A percentile compares a stretch with the other conserved stretches of the same genome.
These are phyloP conservation scores for Ormosia emarginata DNA, from an alignment of 306 rosid species.

Conservation along the genomic window DNA sequence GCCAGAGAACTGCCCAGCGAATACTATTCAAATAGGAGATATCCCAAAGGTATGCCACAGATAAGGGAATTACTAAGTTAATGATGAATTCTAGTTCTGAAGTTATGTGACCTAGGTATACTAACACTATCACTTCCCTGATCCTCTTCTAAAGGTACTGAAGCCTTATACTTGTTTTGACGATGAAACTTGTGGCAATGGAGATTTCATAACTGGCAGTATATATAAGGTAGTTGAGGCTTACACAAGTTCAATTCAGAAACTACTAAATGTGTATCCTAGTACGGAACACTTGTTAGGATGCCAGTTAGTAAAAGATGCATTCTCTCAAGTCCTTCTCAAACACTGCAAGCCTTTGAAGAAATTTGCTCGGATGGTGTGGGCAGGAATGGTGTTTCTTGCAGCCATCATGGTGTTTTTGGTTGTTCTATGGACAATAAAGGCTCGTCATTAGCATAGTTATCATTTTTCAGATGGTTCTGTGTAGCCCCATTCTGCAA, in stretches of 20 bases:
- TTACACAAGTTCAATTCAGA: conserved; percentile 56
- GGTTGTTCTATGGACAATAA: conserved; percentile 46
- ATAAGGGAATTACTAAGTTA: background rate
- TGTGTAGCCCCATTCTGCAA: conserved; percentile 19
- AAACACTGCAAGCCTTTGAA: conserved; percentile 65
- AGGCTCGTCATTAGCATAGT: conserved; percentile 18
- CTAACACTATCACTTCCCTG: background rate
- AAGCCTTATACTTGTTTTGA: conserved; percentile 41
- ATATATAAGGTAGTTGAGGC: conserved; percentile 34
- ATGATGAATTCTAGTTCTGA: background rate
- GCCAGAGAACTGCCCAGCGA: conserved; percentile 49
- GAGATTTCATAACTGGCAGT: conserved; percentile 16
- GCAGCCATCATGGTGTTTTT: conserved; percentile 41
- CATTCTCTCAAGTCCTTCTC: conserved; percentile 46
- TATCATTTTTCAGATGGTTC: conserved; percentile 21
- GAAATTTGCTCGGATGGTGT: conserved; percentile 39
- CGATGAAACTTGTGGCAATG: conserved; percentile 32
- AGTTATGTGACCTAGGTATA: background rate
- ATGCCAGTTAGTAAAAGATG: conserved; percentile 59
- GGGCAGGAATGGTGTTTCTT: conserved; percentile 42
- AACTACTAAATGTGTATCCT: conserved; percentile 53
- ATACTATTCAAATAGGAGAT: conserved; percentile 52
- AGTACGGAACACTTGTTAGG: conserved; percentile 49
- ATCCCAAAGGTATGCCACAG: conserved; percentile 53
- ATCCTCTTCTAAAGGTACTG: conserved; percentile 41